Base-by-base conservation (phyloP, 2,329 filamentous ascomycete genomes). In the Lasiodiplodia citricola region DNA sequence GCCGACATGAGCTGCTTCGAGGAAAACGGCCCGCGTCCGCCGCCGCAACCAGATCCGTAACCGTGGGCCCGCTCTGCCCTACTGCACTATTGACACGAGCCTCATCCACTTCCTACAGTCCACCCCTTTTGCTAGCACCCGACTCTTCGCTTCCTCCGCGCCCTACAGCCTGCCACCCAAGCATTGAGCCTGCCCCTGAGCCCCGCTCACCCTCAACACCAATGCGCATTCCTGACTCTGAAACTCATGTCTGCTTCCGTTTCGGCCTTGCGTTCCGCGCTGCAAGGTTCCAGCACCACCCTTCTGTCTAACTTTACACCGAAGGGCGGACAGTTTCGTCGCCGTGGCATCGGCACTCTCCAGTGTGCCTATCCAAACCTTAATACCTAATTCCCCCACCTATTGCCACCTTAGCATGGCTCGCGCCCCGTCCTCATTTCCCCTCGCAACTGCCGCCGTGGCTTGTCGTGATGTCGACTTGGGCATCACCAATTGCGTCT, bases 41-140 rank as follows among this genome's bases (percentile, higher is more conserved):
- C 54, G 31, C 54, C 21, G n/a, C 54, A 28, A 28, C 28, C 28
- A 28, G 28, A 28, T 28, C 28, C 55, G 38, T 14, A 21, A 31
- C 31, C 31, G 37, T 31, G n/a, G 54, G 55, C 55, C 51, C 44
- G n/a, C 44, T 47, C 44, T 21, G 44, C 38, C 41, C 37, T 14
- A 50, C 37, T 28, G 44, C 38, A 60, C 65, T 47, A 37, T 57
- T n/a, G 55, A 37, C 31, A 37, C 55, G 55, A 57, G 55, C 55
- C 55, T n/a, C 55, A 41, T 21, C 31, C 31, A 2, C 52, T 23
- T 21, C 37, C 11, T 57, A 57, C 31, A 57, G 38, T 13, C 13
- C 21, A 25, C 55, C 55, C 55, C 55, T 57, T 57, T 57, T 57
- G 25, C 55, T 11, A 38, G 23, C 16, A 13, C 31, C 28, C 54